Evolutionary conservation across 495 filamentous ascomycete genomes (phyloP).

Genomic region (Stereocaulon alpinum): DNA sequence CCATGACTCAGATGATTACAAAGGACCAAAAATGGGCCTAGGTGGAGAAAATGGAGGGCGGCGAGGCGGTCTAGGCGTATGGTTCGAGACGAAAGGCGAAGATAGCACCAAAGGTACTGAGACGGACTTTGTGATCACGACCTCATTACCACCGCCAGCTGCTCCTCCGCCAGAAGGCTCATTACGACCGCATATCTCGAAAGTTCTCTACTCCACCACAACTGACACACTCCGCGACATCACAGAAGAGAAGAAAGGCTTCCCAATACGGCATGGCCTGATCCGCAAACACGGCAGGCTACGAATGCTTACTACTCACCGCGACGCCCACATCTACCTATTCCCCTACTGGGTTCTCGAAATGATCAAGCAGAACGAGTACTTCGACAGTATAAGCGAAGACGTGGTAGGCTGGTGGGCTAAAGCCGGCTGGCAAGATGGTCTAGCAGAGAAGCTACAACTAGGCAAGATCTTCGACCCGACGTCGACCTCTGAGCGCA

Average conservation of each 20-base stretch:
- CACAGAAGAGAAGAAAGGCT: conserved; percentile 49
- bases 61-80: conserved; percentile 75
- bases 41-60: conserved; percentile 45
- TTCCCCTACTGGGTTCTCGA: conserved; percentile 85
- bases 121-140: conserved; percentile 75
- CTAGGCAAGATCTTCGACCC: conserved; percentile 53
- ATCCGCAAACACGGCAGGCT: conserved; percentile 61
- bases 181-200: conserved; percentile 51
- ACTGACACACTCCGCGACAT: conserved; percentile 79
- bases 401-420: conserved; percentile 93
- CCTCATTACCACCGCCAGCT: conserved; percentile 46
- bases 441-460: conserved; percentile 65
- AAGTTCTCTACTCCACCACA: conserved; percentile 63
- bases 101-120: conserved; percentile 76
- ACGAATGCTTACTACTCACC: conserved; percentile 64
- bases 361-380: conserved; percentile 66
- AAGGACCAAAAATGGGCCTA: conserved; percentile 30
- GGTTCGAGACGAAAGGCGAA: conserved; percentile 75
- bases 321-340: conserved; percentile 88
- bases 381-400: conserved; percentile 76
- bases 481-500: conserved; percentile 13
- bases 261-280: conserved; percentile 62
- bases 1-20: conserved; percentile 17
- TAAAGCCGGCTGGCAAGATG: conserved; percentile 81
- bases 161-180: conserved; percentile 50